phyloP scores from a whole-genome alignment of 495 filamentous ascomycete genomes.

The Geoglossum glabrum region DNA sequence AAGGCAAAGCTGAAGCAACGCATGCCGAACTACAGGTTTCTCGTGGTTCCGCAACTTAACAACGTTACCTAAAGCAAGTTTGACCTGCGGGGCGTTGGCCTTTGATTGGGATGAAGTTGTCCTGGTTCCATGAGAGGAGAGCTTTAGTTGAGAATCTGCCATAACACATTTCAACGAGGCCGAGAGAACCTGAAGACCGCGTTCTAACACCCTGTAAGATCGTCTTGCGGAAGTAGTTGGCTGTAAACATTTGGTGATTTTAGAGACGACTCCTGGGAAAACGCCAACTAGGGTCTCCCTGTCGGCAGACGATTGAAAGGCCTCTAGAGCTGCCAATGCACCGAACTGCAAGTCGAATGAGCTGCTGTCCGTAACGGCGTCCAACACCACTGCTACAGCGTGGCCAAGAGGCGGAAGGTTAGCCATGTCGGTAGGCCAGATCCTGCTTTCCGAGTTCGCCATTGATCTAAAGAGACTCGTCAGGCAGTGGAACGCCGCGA shows the following conservation, averaged over 20 bases:
- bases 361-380: constrained; percentile 38
- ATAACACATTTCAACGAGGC: constrained; percentile 42
- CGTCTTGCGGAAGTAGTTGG: constrained; percentile 42
- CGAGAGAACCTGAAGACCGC: constrained; percentile 37
- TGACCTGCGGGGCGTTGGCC: constrained; percentile 64
- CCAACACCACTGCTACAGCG: constrained; percentile 58
- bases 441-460: constrained; percentile 13
- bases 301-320: constrained; percentile 42
- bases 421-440: constrained; percentile 28
- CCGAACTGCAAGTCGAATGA: constrained; percentile 44
- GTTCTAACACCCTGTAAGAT: constrained; percentile 41
- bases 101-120: constrained; percentile 47
- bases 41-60: constrained; percentile 60
- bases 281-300: constrained; percentile 57
- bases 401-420: constrained; percentile 73
- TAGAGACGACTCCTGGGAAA: constrained; percentile 74
- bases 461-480: constrained; percentile 16
- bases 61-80: constrained; percentile 62
- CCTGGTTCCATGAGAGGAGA: constrained; percentile 9
- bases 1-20: constrained; percentile 48
- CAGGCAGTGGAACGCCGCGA: constrained; percentile 40
- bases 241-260: constrained; percentile 53
- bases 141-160: constrained; percentile 27
- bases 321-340: constrained; percentile 42
- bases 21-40: constrained; percentile 44